Conservation (phyloP, 768 basidiomycete genomes). For the Trametes punicea region DNA sequence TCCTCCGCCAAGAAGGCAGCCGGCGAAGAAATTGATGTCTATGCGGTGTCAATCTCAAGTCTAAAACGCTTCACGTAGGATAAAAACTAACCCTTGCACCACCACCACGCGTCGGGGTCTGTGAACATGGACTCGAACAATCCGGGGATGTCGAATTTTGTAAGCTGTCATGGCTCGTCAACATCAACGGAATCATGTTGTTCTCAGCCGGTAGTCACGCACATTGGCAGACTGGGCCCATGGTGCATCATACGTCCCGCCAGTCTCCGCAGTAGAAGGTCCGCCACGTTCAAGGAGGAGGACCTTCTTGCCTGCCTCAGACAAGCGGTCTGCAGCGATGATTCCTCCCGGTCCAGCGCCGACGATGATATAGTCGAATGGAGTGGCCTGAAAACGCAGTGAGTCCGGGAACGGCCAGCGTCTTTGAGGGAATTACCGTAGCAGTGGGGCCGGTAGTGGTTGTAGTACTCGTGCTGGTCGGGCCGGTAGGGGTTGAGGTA, state of each 20-base stretch:
- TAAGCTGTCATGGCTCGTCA: slow-evolving; percentile 40
- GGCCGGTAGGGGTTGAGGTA: slow-evolving; percentile 30
- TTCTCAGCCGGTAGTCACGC: slow-evolving; percentile 11
- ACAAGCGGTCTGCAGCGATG: slow-evolving; percentile 55
- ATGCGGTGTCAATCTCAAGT: slow-evolving; percentile 39
- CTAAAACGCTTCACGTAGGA: slow-evolving; percentile 14
- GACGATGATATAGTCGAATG: slow-evolving; percentile 52
- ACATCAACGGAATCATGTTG: neutral
- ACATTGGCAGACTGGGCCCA: slow-evolving; percentile 50
- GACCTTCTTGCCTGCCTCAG: slow-evolving; percentile 61
- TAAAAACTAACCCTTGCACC: slow-evolving; percentile 71
- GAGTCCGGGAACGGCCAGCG: neutral
- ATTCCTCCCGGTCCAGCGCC: slow-evolving; percentile 59
- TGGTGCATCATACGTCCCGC: slow-evolving; percentile 51
- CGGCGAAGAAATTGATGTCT: slow-evolving; percentile 62
- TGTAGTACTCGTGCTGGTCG: slow-evolving; percentile 32
- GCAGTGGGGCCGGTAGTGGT: slow-evolving; percentile 36
- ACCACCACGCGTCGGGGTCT: slow-evolving; percentile 55
- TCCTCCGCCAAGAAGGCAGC: slow-evolving; percentile 62
- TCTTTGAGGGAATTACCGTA: slow-evolving; percentile 13
- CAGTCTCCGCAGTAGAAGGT: slow-evolving; percentile 55
- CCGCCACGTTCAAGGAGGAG: slow-evolving; percentile 62
- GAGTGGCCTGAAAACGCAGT: slow-evolving; percentile 33
- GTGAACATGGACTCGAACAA: slow-evolving; percentile 65
- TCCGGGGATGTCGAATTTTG: slow-evolving; percentile 65